Evolutionary conservation across 192 early-diverging fungal species (phyloP).

Genomic region (Coemansia sp.): DNA sequence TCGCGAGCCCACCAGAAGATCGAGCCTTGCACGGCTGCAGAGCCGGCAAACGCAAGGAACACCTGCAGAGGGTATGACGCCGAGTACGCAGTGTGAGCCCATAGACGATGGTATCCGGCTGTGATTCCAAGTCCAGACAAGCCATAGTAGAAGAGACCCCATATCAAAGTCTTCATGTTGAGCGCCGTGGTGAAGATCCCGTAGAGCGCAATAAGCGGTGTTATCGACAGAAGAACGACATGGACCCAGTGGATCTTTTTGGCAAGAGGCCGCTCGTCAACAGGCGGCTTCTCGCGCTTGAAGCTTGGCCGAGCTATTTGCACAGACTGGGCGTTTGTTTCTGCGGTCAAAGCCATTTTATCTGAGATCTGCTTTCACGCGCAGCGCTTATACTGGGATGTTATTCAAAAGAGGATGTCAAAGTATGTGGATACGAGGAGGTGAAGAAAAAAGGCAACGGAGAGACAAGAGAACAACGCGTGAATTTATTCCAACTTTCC

Average conservation of each 20-base stretch:
- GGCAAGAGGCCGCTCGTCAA: slow-evolving; percentile 44
- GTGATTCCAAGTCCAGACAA: slow-evolving; percentile 44
- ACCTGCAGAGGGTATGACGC: slow-evolving; percentile 64
- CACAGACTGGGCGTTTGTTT: slow-evolving; percentile 16
- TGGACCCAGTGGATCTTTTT: slow-evolving; percentile 72
- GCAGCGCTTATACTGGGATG: not conserved
- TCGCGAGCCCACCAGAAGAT: slow-evolving; percentile 85
- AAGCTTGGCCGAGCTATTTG: slow-evolving; percentile 62
- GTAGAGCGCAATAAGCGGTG: slow-evolving; percentile 81
- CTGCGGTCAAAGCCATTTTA: not conserved
- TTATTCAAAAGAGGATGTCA: not conserved
- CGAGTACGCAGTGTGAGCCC: slow-evolving; percentile 77
- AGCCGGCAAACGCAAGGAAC: slow-evolving; percentile 64
- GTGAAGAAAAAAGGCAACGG: not conserved
- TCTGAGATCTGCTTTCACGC: not conserved
- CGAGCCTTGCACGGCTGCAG: slow-evolving; percentile 78
- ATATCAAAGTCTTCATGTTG: slow-evolving; percentile 64
- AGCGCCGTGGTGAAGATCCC: slow-evolving; percentile 73
- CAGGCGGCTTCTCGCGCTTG: slow-evolving; percentile 39
- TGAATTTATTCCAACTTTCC: no score
- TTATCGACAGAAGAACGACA: slow-evolving; percentile 59
- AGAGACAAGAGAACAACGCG: not conserved
- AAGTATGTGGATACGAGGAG: not conserved
- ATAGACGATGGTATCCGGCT: slow-evolving; percentile 82
- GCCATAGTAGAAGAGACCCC: slow-evolving; percentile 33